Evolutionary conservation across 768 basidiomycete genomes (phyloP).

Genomic region (Lentinula boryana): DNA sequence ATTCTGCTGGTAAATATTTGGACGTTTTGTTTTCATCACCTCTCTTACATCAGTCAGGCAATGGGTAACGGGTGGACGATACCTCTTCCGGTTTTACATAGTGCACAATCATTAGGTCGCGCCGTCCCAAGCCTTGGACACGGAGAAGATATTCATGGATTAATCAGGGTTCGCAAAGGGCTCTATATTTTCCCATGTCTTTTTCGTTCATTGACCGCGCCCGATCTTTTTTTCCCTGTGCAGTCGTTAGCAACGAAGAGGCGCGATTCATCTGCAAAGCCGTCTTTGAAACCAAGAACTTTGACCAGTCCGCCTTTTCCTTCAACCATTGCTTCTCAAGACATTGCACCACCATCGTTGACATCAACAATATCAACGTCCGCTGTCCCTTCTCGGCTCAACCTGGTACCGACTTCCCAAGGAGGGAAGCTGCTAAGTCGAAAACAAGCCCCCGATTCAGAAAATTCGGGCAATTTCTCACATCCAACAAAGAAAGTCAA

Average conservation of each 20-base stretch:
- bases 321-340: not conserved
- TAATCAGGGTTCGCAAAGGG: constrained; percentile 55
- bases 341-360: not conserved
- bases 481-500: constrained; percentile 6
- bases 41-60: not conserved
- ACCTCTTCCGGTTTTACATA: constrained; percentile 31
- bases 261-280: not conserved
- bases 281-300: not conserved
- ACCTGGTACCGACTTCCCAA: not conserved
- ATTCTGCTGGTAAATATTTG: constrained; percentile 30
- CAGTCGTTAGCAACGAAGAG: not conserved
- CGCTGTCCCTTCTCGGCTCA: not conserved
- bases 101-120: constrained; percentile 24
- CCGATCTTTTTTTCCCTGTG: not conserved
- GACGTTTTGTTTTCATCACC: not conserved
- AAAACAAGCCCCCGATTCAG: not conserved
- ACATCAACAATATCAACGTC: not conserved
- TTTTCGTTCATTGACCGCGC: not conserved
- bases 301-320: not conserved
- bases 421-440: not conserved
- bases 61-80: constrained; percentile 29
- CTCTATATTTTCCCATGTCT: constrained; percentile 24
- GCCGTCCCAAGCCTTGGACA: constrained; percentile 16
- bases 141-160: constrained; percentile 29
- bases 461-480: not conserved